These are phyloP conservation scores for Solanum okadae DNA, from an alignment of 257 asterid species.

Conservation along the genomic window DNA sequence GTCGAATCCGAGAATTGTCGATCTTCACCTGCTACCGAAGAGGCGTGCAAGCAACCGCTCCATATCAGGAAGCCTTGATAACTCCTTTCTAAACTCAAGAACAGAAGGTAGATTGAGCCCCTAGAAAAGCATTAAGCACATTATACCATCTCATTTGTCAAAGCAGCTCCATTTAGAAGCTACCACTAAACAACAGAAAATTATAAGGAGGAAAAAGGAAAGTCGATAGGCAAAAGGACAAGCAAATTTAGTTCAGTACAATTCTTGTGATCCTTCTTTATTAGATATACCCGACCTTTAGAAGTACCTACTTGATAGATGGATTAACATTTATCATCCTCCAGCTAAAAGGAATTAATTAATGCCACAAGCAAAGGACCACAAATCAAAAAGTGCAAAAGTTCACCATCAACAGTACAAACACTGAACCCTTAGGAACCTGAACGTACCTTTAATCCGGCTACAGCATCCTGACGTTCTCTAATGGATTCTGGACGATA, in stretches of 20 bases:
- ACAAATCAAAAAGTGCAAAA: neutral
- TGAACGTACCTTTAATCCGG: conserved; percentile 61
- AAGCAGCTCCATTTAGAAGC: neutral
- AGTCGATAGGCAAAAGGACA: neutral
- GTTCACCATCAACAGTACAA: neutral
- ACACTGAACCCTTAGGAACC: conserved; percentile 10
- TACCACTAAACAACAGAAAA: neutral
- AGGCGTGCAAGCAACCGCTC: conserved; percentile 88
- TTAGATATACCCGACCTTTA: neutral
- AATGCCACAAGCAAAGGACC: neutral
- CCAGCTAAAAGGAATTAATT: neutral
- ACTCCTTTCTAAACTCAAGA: conserved; percentile 75
- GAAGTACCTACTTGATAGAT: neutral
- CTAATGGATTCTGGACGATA: conserved; percentile 61
- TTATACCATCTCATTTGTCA: neutral
- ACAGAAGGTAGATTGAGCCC: conserved; percentile 54
- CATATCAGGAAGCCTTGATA: conserved; percentile 86
- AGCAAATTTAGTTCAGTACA: neutral
- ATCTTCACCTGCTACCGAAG: conserved; percentile 72
- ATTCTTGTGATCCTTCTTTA: neutral
- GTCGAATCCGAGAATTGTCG: neutral
- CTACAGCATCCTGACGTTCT: conserved; percentile 92
- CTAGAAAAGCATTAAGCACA: conserved; percentile 21
- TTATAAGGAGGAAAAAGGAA: neutral
- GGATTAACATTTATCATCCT: neutral